These are phyloP conservation scores for Nakaseomyces bracarensis DNA, from an alignment of 1,139 yeast species.

Conservation along the genomic window DNA sequence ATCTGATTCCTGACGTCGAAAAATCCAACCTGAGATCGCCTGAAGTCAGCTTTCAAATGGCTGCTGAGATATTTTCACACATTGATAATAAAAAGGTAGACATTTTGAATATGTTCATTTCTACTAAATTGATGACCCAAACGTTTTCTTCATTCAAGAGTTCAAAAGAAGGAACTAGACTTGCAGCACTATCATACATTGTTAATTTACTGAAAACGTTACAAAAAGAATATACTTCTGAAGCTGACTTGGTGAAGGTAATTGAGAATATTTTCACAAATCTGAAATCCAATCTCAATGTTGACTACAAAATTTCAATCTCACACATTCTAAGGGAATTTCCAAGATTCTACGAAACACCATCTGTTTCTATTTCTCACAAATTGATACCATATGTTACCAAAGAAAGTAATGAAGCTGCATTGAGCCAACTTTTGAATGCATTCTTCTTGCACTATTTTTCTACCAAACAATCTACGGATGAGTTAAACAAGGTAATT, in stretches of 20 bases:
- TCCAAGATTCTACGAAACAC: constrained; percentile 26
- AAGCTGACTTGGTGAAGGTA: constrained; percentile 30
- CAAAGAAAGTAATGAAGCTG: constrained; percentile 70
- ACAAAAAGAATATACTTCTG: constrained; percentile 14
- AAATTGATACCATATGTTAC: constrained; percentile 44
- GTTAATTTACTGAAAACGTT: constrained; percentile 18
- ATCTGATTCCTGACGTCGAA: constrained; percentile 56
- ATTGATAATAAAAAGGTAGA: constrained; percentile 35
- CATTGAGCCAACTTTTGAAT: constrained; percentile 45
- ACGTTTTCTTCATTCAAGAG: constrained; percentile 63
- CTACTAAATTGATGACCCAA: constrained; percentile 49
- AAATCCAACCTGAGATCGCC: constrained; percentile 78
- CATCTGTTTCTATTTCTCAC: constrained; percentile 36
- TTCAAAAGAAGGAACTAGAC: constrained; percentile 56
- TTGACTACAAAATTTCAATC: constrained; percentile 55
- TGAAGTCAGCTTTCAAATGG: constrained; percentile 52
- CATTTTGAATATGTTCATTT: constrained; percentile 34
- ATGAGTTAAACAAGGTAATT: constrained; percentile 31
- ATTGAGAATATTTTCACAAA: constrained; percentile 49
- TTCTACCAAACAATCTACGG: constrained; percentile 12
- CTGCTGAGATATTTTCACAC: constrained; percentile 40
- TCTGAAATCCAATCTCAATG: constrained; percentile 52
- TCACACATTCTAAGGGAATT: constrained; percentile 36
- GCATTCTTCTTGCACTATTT: constrained; percentile 42
- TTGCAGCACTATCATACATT: constrained; percentile 43